Percentiles rank a stretch among this genome's conserved stretches.
phyloP scores from a whole-genome alignment of 805 yeast species.

The Starmerella potacharoeniae region DNA sequence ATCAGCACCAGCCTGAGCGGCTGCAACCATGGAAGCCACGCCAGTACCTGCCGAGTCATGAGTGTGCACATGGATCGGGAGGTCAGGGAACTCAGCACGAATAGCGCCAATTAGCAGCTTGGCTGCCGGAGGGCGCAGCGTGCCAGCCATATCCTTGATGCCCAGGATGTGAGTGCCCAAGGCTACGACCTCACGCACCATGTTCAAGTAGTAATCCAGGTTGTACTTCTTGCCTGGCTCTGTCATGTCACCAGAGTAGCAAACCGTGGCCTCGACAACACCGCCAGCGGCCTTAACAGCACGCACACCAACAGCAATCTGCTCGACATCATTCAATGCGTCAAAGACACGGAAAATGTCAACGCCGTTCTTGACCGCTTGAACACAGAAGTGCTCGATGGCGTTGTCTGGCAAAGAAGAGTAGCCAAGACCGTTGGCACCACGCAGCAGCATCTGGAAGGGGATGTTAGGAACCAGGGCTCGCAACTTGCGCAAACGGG shows the following conservation, averaged over 20 bases:
- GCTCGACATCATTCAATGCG: constrained; percentile 93
- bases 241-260: constrained; percentile 98
- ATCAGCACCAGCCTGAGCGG: constrained; percentile 95
- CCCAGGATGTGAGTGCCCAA: constrained; percentile 97
- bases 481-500: constrained; percentile 77
- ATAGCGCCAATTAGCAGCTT: constrained; percentile 63
- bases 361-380: constrained; percentile 92
- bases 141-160: constrained; percentile 99
- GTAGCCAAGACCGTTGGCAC: constrained; percentile 99
- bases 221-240: constrained; percentile 92
- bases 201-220: constrained; percentile 72
- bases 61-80: constrained; percentile 97
- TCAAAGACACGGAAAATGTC: constrained; percentile 97
- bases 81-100: constrained; percentile 76
- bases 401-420: constrained; percentile 97
- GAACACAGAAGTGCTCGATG: constrained; percentile 88
- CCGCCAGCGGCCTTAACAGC: constrained; percentile 98
- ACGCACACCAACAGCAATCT: constrained; percentile 91
- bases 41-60: constrained; percentile 99
- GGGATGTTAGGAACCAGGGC: constrained; percentile 93
- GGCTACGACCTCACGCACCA: constrained; percentile 71
- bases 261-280: constrained; percentile 95
- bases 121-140: constrained; percentile 92
- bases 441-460: constrained; percentile 97
- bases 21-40: constrained; percentile 90